Conservation (phyloP, 2,329 filamentous ascomycete genomes). For the Penicillium hordei region DNA sequence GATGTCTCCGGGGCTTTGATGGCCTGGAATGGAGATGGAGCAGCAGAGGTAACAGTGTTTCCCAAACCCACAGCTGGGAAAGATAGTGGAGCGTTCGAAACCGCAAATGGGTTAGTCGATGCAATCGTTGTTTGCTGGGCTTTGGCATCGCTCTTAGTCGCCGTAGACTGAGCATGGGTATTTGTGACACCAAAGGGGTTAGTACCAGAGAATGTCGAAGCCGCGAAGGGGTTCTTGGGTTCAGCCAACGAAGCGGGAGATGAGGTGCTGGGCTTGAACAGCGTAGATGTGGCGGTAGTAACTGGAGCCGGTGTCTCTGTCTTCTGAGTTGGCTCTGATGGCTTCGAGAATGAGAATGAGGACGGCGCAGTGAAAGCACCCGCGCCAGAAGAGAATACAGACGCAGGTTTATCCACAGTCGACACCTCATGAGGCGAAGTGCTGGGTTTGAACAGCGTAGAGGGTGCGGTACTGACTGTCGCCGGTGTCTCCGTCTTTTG, state of each 20-base stretch:
- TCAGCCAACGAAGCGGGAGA: not conserved
- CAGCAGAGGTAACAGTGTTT: not conserved
- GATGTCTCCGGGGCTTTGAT: not conserved
- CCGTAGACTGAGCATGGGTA: not conserved
- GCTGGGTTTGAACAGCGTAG: not conserved
- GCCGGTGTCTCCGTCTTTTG: not conserved
- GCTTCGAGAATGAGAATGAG: slow-evolving; percentile 4
- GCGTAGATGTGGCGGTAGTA: not conserved
- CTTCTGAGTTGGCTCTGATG: not conserved
- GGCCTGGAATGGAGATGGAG: not conserved
- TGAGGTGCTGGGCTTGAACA: not conserved
- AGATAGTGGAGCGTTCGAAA: not conserved
- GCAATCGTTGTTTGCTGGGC: not conserved
- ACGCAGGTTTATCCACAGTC: not conserved
- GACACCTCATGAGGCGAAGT: not conserved
- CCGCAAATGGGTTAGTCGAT: not conserved
- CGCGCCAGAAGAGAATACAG: not conserved
- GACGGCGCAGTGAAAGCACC: not conserved
- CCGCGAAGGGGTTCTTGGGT: not conserved
- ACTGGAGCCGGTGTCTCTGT: not conserved
- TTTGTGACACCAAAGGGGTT: not conserved
- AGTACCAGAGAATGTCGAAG: not conserved
- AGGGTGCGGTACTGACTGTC: not conserved
- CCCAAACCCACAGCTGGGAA: not conserved
- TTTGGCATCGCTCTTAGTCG: not conserved